phyloP scores from a whole-genome alignment of 306 rosid genomes.

The Lagenaria siceraria region DNA sequence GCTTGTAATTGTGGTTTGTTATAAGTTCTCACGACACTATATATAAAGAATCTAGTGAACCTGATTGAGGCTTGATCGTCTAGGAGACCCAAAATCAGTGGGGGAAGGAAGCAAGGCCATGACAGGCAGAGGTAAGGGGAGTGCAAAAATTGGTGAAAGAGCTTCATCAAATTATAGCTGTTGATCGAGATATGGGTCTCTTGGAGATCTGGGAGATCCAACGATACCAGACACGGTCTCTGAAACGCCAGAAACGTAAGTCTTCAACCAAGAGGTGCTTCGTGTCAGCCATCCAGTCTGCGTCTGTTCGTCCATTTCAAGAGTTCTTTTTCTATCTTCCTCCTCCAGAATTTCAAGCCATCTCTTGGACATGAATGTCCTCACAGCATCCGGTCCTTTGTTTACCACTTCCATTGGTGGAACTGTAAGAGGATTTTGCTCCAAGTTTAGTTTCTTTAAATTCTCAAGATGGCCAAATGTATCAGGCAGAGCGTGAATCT shows the following conservation, averaged over 20 bases:
- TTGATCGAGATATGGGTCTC: constrained; percentile 62
- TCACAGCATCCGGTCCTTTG: constrained; percentile 62
- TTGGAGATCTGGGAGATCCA: constrained; percentile 52
- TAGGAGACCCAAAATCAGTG: background rate
- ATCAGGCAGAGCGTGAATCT: constrained; percentile 71
- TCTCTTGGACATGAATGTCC: constrained; percentile 66
- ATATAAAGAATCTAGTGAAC: background rate
- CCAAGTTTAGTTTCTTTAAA: constrained; percentile 72
- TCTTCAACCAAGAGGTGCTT: constrained; percentile 80
- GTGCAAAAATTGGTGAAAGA: background rate
- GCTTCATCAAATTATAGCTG: constrained; percentile 39
- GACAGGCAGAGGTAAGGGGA: background rate
- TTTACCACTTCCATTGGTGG: constrained; percentile 65
- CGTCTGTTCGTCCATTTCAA: constrained; percentile 34
- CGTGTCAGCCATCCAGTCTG: constrained; percentile 68
- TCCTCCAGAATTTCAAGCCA: constrained; percentile 63
- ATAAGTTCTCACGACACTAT: background rate
- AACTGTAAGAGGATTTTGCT: constrained; percentile 66
- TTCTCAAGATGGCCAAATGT: constrained; percentile 82
- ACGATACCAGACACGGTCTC: constrained; percentile 47
- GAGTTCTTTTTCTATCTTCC: constrained; percentile 56
- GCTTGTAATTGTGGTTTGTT: background rate
- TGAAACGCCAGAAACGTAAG: constrained; percentile 30
- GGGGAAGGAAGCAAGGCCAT: background rate
- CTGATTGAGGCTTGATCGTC: background rate